Percentiles rank a stretch among this genome's conserved stretches.
Conservation (phyloP, 2,329 filamentous ascomycete genomes). For the Intubia oerlemansii region DNA sequence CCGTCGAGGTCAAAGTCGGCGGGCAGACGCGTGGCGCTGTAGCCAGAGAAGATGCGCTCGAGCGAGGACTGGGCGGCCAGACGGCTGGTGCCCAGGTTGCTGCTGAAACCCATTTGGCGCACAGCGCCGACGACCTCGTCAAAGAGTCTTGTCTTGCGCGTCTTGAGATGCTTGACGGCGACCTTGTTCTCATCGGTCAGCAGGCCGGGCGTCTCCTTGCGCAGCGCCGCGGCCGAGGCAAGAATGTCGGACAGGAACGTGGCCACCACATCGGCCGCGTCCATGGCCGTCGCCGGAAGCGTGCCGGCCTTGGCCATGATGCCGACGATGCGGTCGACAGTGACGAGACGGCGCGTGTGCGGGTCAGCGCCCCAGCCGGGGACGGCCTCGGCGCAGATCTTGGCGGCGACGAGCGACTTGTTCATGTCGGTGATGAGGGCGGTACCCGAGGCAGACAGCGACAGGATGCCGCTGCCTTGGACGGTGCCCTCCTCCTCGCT, state of each 20-base stretch:
- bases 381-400: conserved; percentile 15
- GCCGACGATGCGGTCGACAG: conserved; percentile 36
- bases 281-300: conserved; percentile 20
- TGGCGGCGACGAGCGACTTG: conserved; percentile 10
- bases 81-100: conserved; percentile 55
- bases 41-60: conserved; percentile 44
- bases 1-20: conserved; percentile 12
- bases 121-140: conserved; percentile 70
- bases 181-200: conserved; percentile 76
- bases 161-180: conserved; percentile 71
- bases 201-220: conserved; percentile 61
- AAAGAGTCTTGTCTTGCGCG: conserved; percentile 72
- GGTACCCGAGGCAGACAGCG: not conserved
- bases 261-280: conserved; percentile 38
- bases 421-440: conserved; percentile 1
- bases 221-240: conserved; percentile 48
- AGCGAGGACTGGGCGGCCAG: conserved; percentile 54
- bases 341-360: conserved; percentile 42
- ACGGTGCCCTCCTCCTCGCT: conserved; percentile 11
- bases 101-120: conserved; percentile 73
- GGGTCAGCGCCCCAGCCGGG: conserved; percentile 16
- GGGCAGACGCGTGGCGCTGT: conserved; percentile 17
- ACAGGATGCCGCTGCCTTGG: conserved; percentile 4
- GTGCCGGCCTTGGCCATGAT: conserved; percentile 33
- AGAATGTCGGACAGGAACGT: conserved; percentile 49